Conservation (phyloP, 108 stramenopile species). For the Parmales sp. region DNA sequence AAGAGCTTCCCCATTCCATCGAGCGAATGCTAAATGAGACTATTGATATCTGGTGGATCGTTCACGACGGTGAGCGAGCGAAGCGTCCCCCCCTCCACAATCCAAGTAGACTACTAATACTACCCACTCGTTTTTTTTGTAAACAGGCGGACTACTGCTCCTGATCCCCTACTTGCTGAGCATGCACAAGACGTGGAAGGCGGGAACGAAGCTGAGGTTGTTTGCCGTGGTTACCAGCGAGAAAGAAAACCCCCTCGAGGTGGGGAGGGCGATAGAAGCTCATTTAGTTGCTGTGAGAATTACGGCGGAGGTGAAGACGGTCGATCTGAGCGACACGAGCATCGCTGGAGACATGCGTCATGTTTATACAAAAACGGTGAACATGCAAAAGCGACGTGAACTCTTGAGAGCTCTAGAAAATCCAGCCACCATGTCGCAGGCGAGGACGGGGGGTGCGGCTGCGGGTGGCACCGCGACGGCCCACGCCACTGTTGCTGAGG, state of each 20-base stretch:
- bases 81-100: no score
- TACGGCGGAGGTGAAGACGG: constrained; percentile 32
- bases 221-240: constrained; percentile 44
- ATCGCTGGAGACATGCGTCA: constrained; percentile 37
- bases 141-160: constrained; percentile 64
- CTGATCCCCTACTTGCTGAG: constrained; percentile 56
- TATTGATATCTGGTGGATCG: constrained; percentile 74
- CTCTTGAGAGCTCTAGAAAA: constrained; percentile 1
- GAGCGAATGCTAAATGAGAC: constrained; percentile 19
- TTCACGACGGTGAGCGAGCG: no score
- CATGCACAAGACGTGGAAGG: constrained; percentile 42
- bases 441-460: neutral
- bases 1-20: constrained; percentile 15
- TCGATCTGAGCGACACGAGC: constrained; percentile 29
- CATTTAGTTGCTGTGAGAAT: constrained; percentile 36
- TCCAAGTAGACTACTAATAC: no score
- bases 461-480: neutral
- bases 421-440: neutral
- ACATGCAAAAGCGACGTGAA: neutral
- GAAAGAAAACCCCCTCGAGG: constrained; percentile 27
- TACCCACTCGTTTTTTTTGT: no score
- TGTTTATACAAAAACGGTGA: neutral
- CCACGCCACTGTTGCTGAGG: constrained; percentile 6
- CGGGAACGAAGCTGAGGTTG: constrained; percentile 32
- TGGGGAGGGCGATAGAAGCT: constrained; percentile 23